These are phyloP conservation scores for Torulaspora quercuum DNA, from an alignment of 805 yeast species.

Conservation along the genomic window DNA sequence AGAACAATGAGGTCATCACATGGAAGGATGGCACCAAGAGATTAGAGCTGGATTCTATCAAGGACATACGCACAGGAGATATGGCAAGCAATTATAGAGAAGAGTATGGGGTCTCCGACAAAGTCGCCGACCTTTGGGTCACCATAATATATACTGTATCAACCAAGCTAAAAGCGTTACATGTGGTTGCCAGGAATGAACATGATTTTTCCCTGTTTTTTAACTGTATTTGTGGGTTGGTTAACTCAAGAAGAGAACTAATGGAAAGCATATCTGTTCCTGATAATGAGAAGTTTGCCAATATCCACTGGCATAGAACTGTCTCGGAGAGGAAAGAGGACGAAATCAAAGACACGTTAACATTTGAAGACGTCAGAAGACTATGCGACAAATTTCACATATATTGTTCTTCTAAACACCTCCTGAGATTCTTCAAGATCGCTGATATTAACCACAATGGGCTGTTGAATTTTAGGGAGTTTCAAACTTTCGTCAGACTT, in stretches of 20 bases:
- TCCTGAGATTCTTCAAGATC: slow-evolving; percentile 44
- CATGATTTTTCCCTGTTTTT: slow-evolving; percentile 54
- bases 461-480: slow-evolving; percentile 64
- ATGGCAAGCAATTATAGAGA: slow-evolving; percentile 85
- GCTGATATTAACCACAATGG: slow-evolving; percentile 52
- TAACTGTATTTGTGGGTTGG: slow-evolving; percentile 52
- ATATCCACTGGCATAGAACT: slow-evolving; percentile 59
- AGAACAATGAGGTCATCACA: slow-evolving; percentile 20
- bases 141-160: slow-evolving; percentile 68
- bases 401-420: slow-evolving; percentile 54
- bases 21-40: slow-evolving; percentile 33
- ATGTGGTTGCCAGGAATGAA: slow-evolving; percentile 60
- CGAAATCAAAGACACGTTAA: slow-evolving; percentile 39
- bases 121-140: slow-evolving; percentile 68
- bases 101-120: slow-evolving; percentile 70
- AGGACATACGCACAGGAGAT: slow-evolving; percentile 46
- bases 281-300: slow-evolving; percentile 54
- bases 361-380: slow-evolving; percentile 64
- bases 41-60: slow-evolving; percentile 33
- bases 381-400: slow-evolving; percentile 68
- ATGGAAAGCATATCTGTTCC: slow-evolving; percentile 62
- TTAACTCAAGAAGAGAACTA: slow-evolving; percentile 55
- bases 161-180: slow-evolving; percentile 71
- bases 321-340: slow-evolving; percentile 38
- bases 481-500: slow-evolving; percentile 66